Conservation (phyloP, 163 green algal species). For the Smithsoniella earleae region DNA sequence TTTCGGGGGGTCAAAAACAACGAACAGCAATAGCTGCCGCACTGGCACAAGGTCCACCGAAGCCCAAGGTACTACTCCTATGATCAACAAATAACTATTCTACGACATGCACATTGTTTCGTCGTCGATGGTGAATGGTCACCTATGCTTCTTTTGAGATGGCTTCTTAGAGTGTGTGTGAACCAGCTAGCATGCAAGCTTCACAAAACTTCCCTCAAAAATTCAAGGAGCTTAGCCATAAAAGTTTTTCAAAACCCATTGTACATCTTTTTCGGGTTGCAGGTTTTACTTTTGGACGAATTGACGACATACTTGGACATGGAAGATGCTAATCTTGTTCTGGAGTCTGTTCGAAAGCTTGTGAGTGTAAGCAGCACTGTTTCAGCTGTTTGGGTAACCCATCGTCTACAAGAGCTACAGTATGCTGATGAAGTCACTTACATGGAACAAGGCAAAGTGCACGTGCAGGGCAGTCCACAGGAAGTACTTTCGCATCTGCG, state of each 20-base stretch:
- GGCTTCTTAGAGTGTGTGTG: slow-evolving; percentile 31
- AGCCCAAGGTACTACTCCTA: background rate
- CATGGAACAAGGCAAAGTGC: slow-evolving; percentile 81
- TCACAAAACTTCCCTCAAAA: too few species aligned
- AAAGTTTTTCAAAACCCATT: background rate
- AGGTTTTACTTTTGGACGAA: slow-evolving; percentile 92
- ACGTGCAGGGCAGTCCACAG: slow-evolving; percentile 55
- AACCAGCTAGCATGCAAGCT: too few species aligned
- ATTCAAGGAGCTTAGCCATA: too few species aligned
- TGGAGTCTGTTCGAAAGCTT: slow-evolving; percentile 65
- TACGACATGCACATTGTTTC: too few species aligned
- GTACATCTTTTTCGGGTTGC: slow-evolving; percentile 4
- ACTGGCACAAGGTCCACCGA: slow-evolving; percentile 43
- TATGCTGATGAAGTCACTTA: slow-evolving; percentile 82
- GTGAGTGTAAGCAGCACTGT: slow-evolving; percentile 48
- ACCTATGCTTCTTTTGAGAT: background rate
- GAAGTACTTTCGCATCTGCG: slow-evolving; percentile 44
- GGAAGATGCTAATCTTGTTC: slow-evolving; percentile 75
- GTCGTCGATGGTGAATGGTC: background rate
- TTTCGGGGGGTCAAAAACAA: slow-evolving; percentile 95
- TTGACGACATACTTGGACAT: slow-evolving; percentile 94
- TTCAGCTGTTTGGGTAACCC: slow-evolving; percentile 93
- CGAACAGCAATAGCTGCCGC: slow-evolving; percentile 86
- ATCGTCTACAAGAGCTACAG: slow-evolving; percentile 87
- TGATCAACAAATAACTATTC: too few species aligned